Percentiles rank a stretch among this genome's conserved stretches.
Evolutionary conservation across 306 rosid species (phyloP).

Genomic region (Canavalia gladiata): DNA sequence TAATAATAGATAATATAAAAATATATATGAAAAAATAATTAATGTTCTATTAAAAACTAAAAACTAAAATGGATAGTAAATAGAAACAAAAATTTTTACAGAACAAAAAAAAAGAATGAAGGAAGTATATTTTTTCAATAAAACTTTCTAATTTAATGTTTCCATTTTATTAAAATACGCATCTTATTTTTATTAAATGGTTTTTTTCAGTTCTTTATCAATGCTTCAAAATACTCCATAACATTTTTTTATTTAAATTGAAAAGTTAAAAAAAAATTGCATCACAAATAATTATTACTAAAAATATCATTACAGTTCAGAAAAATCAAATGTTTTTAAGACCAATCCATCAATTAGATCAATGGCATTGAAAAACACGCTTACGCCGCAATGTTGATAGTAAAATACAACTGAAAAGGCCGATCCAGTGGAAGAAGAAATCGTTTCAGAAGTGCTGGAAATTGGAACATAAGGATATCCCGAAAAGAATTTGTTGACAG

Average conservation of each 20-base stretch:
- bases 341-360: not conserved
- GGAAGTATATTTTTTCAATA: too few relatives aligned
- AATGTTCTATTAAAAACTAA: too few relatives aligned
- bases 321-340: not conserved
- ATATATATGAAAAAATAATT: too few relatives aligned
- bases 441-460: not conserved
- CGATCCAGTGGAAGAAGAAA: not conserved
- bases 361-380: not conserved
- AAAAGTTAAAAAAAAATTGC: too few relatives aligned
- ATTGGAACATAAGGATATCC: not conserved
- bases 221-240: not conserved
- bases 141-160: not conserved
- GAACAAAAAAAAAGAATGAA: too few relatives aligned
- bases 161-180: not conserved
- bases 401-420: not conserved
- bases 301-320: not conserved
- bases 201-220: not conserved
- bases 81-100: too few relatives aligned
- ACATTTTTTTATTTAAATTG: not conserved
- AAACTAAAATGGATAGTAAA: too few relatives aligned
- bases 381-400: not conserved
- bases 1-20: too few relatives aligned
- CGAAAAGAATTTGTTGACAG: not conserved
- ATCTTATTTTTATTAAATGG: not conserved
- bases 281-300: not conserved